These are phyloP conservation scores for Nepenthes gracilis DNA, from an alignment of 148 eudicot genomes.

Conservation along the genomic window DNA sequence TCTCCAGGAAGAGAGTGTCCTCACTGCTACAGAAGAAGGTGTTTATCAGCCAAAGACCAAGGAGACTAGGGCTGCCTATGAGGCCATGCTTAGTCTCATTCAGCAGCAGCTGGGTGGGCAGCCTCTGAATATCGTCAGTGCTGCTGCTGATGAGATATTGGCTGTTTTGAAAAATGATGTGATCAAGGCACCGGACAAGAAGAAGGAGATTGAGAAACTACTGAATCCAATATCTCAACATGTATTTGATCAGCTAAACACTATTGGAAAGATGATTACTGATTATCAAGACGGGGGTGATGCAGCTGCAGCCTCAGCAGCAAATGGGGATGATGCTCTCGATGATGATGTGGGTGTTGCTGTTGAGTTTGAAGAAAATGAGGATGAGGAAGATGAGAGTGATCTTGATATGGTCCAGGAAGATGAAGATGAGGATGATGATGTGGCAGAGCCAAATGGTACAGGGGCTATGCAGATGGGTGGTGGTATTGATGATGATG, in stretches of 20 bases:
- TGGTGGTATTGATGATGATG: constrained; percentile 61
- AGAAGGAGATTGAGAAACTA: constrained; percentile 67
- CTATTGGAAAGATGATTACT: constrained; percentile 50
- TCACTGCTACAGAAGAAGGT: constrained; percentile 50
- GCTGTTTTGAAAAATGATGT: constrained; percentile 58
- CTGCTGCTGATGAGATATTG: constrained; percentile 76
- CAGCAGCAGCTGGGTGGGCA: constrained; percentile 77
- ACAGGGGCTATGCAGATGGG: constrained; percentile 77
- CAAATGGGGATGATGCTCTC: constrained; percentile 44
- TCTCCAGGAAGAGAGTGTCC: constrained; percentile 60
- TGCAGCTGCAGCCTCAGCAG: constrained; percentile 21
- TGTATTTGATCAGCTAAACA: constrained; percentile 46
- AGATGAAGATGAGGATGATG: constrained; percentile 71
- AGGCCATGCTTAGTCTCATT: constrained; percentile 57
- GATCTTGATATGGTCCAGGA: constrained; percentile 53
- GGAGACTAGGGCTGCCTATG: constrained; percentile 71
- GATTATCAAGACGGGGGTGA: constrained; percentile 55
- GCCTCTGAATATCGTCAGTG: constrained; percentile 52
- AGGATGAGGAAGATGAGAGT: constrained; percentile 69
- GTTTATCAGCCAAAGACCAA: constrained; percentile 72
- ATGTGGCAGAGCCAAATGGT: constrained; percentile 31
- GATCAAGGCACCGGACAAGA: constrained; percentile 52
- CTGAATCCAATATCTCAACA: constrained; percentile 31
- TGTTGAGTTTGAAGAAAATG: constrained; percentile 83
- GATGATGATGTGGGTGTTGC: constrained; percentile 77